phyloP scores from a whole-genome alignment of 805 yeast species.

The Ogataea salicorniae region DNA sequence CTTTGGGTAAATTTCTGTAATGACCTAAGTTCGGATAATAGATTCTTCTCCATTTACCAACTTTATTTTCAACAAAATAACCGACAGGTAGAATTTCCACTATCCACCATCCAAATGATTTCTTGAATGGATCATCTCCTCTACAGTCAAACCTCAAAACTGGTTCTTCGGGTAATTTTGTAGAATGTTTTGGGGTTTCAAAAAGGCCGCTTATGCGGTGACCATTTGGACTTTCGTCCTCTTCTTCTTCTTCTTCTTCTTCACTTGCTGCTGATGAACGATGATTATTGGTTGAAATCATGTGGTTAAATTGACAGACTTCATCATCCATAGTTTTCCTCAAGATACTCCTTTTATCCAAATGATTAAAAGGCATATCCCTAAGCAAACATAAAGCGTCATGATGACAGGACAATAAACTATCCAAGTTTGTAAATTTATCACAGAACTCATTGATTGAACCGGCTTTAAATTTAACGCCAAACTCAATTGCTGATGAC shows the following conservation, averaged over 20 bases:
- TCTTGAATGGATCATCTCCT: conserved; percentile 28
- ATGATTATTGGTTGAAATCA: background rate
- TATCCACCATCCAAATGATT: conserved; percentile 52
- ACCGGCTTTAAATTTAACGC: conserved; percentile 41
- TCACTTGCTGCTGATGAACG: background rate
- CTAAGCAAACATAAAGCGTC: conserved; percentile 38
- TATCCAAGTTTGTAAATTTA: conserved; percentile 35
- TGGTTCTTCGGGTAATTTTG: conserved; percentile 19
- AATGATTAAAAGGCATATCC: conserved; percentile 13
- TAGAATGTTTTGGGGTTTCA: conserved; percentile 7
- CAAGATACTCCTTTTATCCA: too few species aligned
- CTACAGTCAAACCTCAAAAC: conserved; percentile 33
- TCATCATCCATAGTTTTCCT: too few species aligned
- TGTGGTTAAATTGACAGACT: too few species aligned
- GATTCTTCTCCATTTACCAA: conserved; percentile 46
- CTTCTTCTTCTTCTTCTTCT: background rate
- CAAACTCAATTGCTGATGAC: conserved; percentile 45
- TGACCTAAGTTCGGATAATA: conserved; percentile 56
- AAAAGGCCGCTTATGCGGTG: conserved; percentile 7
- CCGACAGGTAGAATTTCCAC: conserved; percentile 59
- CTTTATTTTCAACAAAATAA: conserved; percentile 39
- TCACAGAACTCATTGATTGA: conserved; percentile 36
- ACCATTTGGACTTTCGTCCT: background rate
- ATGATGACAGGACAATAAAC: conserved; percentile 47
- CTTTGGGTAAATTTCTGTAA: conserved; percentile 41